Conservation (phyloP, 108 stramenopile species). For the Fragilariopsis cylindrus region DNA sequence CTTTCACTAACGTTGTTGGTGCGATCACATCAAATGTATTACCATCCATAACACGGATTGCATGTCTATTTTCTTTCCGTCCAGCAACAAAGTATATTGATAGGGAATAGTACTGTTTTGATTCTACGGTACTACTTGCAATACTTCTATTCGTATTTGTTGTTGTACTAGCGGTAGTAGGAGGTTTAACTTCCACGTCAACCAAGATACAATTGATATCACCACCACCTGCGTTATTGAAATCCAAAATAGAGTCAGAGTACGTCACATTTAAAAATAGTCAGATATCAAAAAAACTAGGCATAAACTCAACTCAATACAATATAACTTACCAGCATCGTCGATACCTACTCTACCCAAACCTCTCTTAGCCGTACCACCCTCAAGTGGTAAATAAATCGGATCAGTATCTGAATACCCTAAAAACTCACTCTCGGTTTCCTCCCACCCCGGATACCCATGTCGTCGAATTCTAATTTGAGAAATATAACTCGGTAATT, state of each 20-base stretch:
- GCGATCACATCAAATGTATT: slow-evolving; percentile 38
- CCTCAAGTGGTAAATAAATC: slow-evolving; percentile 18
- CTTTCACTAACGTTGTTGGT: slow-evolving; percentile 25
- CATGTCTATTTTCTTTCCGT: slow-evolving; percentile 9
- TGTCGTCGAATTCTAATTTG: slow-evolving; percentile 20
- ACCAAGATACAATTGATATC: slow-evolving; percentile 40
- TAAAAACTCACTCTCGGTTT: slow-evolving; percentile 13
- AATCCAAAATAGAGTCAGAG: too few species aligned
- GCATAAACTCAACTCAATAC: too few species aligned
- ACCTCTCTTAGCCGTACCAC: not conserved
- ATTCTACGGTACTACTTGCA: not conserved
- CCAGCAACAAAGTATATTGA: slow-evolving; percentile 38
- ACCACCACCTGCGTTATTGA: slow-evolving; percentile 11
- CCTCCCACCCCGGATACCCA: slow-evolving; percentile 35
- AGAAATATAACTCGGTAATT: slow-evolving; percentile 29
- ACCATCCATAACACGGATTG: slow-evolving; percentile 37
- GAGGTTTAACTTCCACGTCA: slow-evolving; percentile 12
- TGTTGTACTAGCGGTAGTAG: not conserved
- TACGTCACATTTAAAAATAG: not conserved
- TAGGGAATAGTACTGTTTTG: not conserved
- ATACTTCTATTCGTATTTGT: not conserved
- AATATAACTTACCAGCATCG: not conserved
- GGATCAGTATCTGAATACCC: slow-evolving; percentile 33
- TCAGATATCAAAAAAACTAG: too few species aligned
- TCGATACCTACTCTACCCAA: slow-evolving; percentile 12